These are phyloP conservation scores for Acacia pycnantha DNA, from an alignment of 331 rosid genomes.

Conservation along the genomic window DNA sequence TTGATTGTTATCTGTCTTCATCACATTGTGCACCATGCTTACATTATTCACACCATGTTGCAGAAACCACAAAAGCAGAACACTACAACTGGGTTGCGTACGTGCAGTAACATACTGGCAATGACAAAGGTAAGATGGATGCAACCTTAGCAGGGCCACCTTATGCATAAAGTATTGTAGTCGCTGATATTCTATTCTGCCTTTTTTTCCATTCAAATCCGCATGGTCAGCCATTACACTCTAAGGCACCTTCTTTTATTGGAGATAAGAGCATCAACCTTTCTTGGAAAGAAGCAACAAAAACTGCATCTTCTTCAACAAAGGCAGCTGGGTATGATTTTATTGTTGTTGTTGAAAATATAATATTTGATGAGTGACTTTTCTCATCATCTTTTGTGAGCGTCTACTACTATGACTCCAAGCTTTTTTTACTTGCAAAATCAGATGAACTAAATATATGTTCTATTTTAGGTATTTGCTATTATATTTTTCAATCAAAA, in stretches of 20 bases:
- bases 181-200: background rate
- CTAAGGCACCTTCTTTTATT: slow-evolving; percentile 77
- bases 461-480: background rate
- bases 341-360: background rate
- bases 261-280: slow-evolving; percentile 89
- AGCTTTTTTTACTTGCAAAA: background rate
- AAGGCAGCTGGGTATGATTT: slow-evolving; percentile 60
- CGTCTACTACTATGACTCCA: background rate
- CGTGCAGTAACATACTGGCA: slow-evolving; percentile 86
- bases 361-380: background rate
- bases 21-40: slow-evolving; percentile 2
- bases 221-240: slow-evolving; percentile 68
- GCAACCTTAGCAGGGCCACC: background rate
- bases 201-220: slow-evolving; percentile 1
- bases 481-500: background rate
- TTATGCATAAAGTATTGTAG: slow-evolving; percentile 14
- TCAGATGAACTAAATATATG: background rate
- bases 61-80: slow-evolving; percentile 95
- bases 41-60: slow-evolving; percentile 22
- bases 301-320: slow-evolving; percentile 46
- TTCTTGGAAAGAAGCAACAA: slow-evolving; percentile 90
- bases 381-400: background rate
- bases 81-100: slow-evolving; percentile 88
- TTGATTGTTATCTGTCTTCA: slow-evolving; percentile 6
- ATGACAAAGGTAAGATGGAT: slow-evolving; percentile 72